Base-by-base conservation (phyloP, 345 rosid genomes). In the Arabis hirsuta region DNA sequence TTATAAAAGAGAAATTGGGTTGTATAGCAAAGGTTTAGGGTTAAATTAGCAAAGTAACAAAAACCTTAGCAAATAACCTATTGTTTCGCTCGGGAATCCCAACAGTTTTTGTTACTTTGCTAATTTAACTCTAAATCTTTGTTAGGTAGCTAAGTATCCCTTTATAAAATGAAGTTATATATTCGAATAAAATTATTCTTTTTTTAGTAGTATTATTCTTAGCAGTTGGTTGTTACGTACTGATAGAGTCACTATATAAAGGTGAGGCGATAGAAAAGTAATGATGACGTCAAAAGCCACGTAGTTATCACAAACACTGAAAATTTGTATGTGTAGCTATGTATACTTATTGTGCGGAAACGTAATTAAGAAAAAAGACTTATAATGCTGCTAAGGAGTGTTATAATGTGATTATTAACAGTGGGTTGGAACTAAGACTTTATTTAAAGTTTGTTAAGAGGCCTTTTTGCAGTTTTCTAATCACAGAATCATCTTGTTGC, bases 401-500 rank as follows among this genome's bases (percentile, higher is more conserved):
- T 60, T 60, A n/a, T n/a, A 24, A 31, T 67, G 73, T 74, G 57
- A 45, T 68, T 12, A 69, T 47, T 69, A 60, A 57, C 57, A 46
- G 56, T 69, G 48, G 11, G 70, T 60, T 74, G 73, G 63, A 60
- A 61, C 50, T 67, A 67, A 43, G 73, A 74, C 69, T 74, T 74
- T 67, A 48, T 51, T 67, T 61, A 59, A 52, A 63, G 34, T 76
- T 69, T 69, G 79, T 76, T 76, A 76, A 63, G 71, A 47, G 29
- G 29, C 71, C 71, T 76, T 76, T 75, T 51, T 55, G 55, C 61
- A 55, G 47, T 39, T 56, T 64, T 76, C 71, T 47, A 46, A 76
- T 63, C 71, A 76, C 62, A 62, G 36, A 69, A 76, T 69, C 71
- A 76, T 76, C 63, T 76, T 69, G 79, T 69, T 69, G 47, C 61